Evolutionary conservation across 78 protist genomes (phyloP).

Genomic region (Diacronema lutheri): DNA sequence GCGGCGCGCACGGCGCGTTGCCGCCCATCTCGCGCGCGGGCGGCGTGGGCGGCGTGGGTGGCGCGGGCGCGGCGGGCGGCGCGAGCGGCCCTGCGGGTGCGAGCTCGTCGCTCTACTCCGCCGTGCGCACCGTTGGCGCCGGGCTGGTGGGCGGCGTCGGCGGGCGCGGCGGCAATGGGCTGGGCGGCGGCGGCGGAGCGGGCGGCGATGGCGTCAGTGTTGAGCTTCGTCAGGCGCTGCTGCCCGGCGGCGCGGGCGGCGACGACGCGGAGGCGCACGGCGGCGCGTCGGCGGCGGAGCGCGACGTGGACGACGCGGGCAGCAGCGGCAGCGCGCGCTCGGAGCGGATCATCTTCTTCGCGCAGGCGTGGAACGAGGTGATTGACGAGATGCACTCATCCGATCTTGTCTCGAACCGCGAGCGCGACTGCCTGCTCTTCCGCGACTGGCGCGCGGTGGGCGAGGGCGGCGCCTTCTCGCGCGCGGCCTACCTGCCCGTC

Average conservation of each 20-base stretch:
- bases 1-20: too few species aligned
- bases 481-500: neutral
- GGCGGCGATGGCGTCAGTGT: neutral
- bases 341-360: neutral
- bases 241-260: neutral
- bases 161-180: neutral
- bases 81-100: too few species aligned
- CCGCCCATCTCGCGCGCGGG: too few species aligned
- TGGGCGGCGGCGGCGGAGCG: neutral
- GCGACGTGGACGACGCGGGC: too few species aligned
- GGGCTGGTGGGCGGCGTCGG: too few species aligned
- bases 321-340: neutral
- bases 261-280: neutral
- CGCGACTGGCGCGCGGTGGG: neutral
- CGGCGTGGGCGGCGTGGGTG: too few species aligned
- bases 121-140: too few species aligned
- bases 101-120: too few species aligned
- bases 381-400: neutral
- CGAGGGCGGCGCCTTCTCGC: neutral
- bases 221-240: neutral
- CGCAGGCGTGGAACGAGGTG: constrained; percentile 4
- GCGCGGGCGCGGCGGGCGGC: too few species aligned
- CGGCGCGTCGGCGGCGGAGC: too few species aligned
- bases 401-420: neutral
- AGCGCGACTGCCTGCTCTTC: neutral